These are phyloP conservation scores for Eragrostis tef DNA, from an alignment of 202 grass and related monocot genomes.

Conservation along the genomic window DNA sequence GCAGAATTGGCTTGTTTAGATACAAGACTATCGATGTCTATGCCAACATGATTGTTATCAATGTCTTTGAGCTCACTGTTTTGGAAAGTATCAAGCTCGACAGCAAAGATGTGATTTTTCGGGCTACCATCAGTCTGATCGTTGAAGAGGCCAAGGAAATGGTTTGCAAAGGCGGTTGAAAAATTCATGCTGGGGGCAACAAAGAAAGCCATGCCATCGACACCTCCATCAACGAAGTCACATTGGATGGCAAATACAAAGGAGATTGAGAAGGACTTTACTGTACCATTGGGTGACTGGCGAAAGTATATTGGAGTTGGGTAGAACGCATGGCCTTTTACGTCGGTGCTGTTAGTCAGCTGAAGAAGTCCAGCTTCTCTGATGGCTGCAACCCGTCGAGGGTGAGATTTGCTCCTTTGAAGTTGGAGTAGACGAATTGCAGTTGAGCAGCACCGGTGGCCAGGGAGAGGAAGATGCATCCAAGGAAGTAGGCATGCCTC, in stretches of 20 bases:
- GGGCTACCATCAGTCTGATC: background rate
- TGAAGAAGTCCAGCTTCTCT: background rate
- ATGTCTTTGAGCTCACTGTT: background rate
- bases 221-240: background rate
- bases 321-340: conserved; percentile 7
- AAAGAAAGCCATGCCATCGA: background rate
- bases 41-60: conserved; percentile 9
- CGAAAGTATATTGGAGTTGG: background rate
- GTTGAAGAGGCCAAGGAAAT: conserved; percentile 10
- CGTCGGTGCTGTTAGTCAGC: background rate
- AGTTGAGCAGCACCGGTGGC: too few species aligned
- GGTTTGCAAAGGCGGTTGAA: background rate
- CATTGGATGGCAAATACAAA: background rate
- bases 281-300: background rate
- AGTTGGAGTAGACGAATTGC: background rate
- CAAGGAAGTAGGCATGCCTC: too few species aligned
- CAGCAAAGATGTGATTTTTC: background rate
- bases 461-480: too few species aligned
- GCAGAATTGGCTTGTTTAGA: background rate
- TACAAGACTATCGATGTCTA: background rate
- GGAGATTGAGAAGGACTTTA: conserved; percentile 2
- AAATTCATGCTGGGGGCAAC: conserved; percentile 3
- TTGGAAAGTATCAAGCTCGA: conserved; percentile 1
- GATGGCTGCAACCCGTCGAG: background rate
- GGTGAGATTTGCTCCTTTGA: background rate